These are phyloP conservation scores for Penicillium sp. DNA, from an alignment of 2,329 filamentous ascomycete species.

Conservation along the genomic window DNA sequence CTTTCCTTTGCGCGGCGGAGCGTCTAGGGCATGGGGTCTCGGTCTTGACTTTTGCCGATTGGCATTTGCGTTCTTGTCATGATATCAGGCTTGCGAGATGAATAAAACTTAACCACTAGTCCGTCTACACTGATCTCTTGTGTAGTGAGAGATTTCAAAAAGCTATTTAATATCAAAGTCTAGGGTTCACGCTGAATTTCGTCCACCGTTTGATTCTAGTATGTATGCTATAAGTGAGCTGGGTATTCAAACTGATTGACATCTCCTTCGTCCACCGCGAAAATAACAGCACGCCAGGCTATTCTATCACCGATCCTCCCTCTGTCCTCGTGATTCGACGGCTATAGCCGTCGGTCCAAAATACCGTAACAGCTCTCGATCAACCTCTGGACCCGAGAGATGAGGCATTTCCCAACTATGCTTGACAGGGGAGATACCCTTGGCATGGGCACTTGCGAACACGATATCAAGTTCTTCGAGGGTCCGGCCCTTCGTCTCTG, in stretches of 20 bases:
- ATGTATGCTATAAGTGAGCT: too few relatives aligned
- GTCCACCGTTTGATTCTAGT: background rate
- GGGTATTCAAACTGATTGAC: too few relatives aligned
- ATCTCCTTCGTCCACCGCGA: too few relatives aligned
- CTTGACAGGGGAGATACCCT: background rate
- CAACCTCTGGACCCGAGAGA: background rate
- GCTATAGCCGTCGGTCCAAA: background rate
- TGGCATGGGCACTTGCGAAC: constrained; percentile 13
- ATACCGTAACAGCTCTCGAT: background rate
- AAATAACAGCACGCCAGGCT: background rate
- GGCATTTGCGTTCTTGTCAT: constrained; percentile 27
- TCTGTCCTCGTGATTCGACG: background rate
- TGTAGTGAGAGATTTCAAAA: background rate
- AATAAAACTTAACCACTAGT: constrained; percentile 7
- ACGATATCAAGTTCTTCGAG: constrained; percentile 37
- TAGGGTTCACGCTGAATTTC: background rate
- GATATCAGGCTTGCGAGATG: constrained; percentile 31
- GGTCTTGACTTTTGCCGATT: constrained; percentile 19
- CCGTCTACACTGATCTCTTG: background rate
- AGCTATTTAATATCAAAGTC: background rate
- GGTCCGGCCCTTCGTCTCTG: constrained; percentile 30
- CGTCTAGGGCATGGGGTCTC: constrained; percentile 15
- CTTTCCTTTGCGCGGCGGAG: constrained; percentile 19
- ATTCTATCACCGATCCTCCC: background rate
- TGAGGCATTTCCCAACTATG: background rate